phyloP scores from a whole-genome alignment of 805 yeast species.

The Tetrapisispora fleetii region DNA sequence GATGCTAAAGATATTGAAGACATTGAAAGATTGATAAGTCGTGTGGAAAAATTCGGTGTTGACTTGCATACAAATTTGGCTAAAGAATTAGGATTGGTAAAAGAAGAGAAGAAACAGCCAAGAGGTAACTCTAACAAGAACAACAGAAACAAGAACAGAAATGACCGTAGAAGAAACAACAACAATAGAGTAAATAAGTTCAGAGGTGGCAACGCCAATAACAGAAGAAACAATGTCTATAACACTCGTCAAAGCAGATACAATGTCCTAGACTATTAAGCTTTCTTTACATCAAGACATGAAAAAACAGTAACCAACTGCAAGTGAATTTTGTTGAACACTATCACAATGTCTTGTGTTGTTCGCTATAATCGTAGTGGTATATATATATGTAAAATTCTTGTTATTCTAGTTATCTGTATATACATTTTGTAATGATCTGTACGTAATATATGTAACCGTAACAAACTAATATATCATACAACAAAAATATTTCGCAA shows the following conservation, averaged over 20 bases:
- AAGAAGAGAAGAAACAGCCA: constrained; percentile 9
- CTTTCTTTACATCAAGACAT: background rate
- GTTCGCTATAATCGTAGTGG: too few relatives aligned
- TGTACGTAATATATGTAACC: background rate
- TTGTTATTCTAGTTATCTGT: background rate
- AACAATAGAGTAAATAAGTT: constrained; percentile 1
- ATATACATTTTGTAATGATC: background rate
- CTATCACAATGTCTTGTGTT: too few relatives aligned
- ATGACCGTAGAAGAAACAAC: constrained; percentile 3
- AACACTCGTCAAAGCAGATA: constrained; percentile 1
- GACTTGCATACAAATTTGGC: constrained; percentile 58
- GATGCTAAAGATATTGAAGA: constrained; percentile 52
- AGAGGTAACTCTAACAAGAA: constrained; percentile 2
- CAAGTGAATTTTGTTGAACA: background rate
- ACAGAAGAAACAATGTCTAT: constrained; percentile 1
- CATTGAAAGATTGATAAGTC: constrained; percentile 39
- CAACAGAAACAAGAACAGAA: background rate
- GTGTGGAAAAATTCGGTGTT: constrained; percentile 75
- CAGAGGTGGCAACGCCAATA: background rate
- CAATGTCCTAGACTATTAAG: background rate
- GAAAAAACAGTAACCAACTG: background rate
- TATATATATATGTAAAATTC: too few relatives aligned
- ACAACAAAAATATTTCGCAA: too few relatives aligned
- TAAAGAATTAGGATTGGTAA: constrained; percentile 51
- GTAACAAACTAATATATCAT: background rate